phyloP scores from a whole-genome alignment of 768 basidiomycete genomes.

The Tylopilus sp. region DNA sequence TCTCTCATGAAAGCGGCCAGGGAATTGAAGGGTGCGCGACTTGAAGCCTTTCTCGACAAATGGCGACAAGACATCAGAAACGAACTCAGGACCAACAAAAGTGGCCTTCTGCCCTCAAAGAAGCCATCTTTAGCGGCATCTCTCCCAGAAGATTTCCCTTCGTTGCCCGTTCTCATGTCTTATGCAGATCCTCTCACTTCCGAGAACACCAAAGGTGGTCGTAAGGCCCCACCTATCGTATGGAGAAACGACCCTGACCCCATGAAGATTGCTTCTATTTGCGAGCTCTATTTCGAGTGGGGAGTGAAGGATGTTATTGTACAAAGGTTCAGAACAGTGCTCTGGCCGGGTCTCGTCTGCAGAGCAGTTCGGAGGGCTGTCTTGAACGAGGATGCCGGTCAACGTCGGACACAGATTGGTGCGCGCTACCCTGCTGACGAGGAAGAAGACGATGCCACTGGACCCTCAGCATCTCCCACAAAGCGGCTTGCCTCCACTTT shows the following conservation, averaged over 20 bases:
- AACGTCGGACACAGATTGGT: background rate
- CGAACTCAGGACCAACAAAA: constrained; percentile 69
- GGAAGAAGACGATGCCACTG: background rate
- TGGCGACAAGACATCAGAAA: constrained; percentile 64
- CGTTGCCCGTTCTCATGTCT: constrained; percentile 67
- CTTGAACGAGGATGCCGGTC: constrained; percentile 42
- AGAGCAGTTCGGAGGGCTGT: constrained; percentile 67
- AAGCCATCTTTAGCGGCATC: constrained; percentile 59
- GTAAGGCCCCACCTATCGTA: constrained; percentile 34
- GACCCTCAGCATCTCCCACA: constrained; percentile 16
- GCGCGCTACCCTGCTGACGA: background rate
- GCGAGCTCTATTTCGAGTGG: constrained; percentile 93
- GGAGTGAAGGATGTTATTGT: constrained; percentile 79
- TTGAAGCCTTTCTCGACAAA: constrained; percentile 50
- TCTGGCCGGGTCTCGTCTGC: constrained; percentile 75
- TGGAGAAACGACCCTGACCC: constrained; percentile 65
- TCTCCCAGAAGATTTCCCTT: constrained; percentile 66
- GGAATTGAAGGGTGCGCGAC: constrained; percentile 40
- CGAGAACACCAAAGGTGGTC: constrained; percentile 47
- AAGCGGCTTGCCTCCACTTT: constrained; percentile 11
- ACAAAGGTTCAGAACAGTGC: constrained; percentile 77
- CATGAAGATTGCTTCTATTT: constrained; percentile 67
- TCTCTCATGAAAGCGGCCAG: constrained; percentile 58
- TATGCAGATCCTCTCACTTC: constrained; percentile 80
- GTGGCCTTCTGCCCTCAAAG: constrained; percentile 61